A percentile compares a stretch with the other conserved stretches of the same genome.
Conservation (phyloP, 2,329 filamentous ascomycete species). For the Pseudogymnoascus sp. region DNA sequence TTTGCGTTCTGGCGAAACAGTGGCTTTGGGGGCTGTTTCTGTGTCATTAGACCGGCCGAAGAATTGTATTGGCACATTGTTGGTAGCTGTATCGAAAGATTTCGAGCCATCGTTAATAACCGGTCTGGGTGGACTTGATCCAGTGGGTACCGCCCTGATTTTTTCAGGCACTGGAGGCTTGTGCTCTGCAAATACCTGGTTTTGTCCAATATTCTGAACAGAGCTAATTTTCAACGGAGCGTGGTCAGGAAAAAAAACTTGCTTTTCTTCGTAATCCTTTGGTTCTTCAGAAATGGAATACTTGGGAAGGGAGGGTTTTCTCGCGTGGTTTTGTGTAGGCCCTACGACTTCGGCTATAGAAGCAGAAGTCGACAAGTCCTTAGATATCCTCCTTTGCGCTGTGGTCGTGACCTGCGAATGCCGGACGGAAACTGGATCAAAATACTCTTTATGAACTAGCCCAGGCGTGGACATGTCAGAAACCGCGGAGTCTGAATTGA, state of each 20-base stretch:
- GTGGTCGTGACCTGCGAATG: neutral
- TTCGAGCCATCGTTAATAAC: neutral
- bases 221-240: neutral
- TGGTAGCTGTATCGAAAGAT: neutral
- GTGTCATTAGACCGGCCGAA: neutral
- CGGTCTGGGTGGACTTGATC: neutral
- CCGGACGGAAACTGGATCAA: neutral
- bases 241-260: neutral
- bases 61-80: neutral
- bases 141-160: neutral
- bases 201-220: neutral
- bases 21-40: neutral
- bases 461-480: neutral
- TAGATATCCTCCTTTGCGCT: neutral
- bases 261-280: neutral
- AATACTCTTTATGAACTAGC: neutral
- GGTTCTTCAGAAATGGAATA: neutral
- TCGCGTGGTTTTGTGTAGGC: neutral
- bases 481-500: neutral
- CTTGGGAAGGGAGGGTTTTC: constrained; percentile 7
- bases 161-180: neutral
- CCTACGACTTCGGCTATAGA: neutral
- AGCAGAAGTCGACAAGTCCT: neutral
- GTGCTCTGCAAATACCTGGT: neutral
- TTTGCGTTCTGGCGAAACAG: neutral